Evolutionary conservation across 2,329 filamentous ascomycete genomes (phyloP).

Genomic region (Rhynchosporium graminicola): DNA sequence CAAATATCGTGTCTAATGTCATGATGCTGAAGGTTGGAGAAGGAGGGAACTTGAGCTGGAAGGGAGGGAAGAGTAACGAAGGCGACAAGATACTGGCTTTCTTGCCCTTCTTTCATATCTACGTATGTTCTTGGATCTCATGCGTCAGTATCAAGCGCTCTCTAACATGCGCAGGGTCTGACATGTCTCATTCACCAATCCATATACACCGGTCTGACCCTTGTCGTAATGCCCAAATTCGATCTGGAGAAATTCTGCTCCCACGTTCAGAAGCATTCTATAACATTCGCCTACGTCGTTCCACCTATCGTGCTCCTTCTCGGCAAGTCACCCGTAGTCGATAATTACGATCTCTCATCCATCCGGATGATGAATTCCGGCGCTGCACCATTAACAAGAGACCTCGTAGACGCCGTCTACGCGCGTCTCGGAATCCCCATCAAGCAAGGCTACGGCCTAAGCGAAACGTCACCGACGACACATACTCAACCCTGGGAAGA

Average conservation of each 20-base stretch:
- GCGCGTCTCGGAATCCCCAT: conserved; percentile 73
- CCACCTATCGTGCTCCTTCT: conserved; percentile 82
- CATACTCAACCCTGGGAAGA: conserved; percentile 73
- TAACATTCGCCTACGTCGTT: conserved; percentile 80
- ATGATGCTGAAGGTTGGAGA: conserved; percentile 58
- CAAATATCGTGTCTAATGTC: conserved; percentile 78
- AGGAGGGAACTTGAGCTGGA: conserved; percentile 54
- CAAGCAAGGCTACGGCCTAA: conserved; percentile 92
- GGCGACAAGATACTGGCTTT: conserved; percentile 77
- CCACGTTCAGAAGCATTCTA: conserved; percentile 69
- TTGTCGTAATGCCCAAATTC: conserved; percentile 77
- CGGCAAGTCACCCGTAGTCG: conserved; percentile 74
- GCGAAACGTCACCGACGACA: conserved; percentile 80
- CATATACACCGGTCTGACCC: conserved; percentile 64
- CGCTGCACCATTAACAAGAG: conserved; percentile 79
- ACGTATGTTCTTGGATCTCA: conserved; percentile 54
- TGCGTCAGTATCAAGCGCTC: conserved; percentile 1
- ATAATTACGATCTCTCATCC: conserved; percentile 77
- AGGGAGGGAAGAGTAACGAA: conserved; percentile 59
- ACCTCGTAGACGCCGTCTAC: conserved; percentile 77
- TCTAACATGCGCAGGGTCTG: conserved; percentile 52
- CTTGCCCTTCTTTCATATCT: conserved; percentile 89
- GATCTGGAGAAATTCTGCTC: conserved; percentile 77
- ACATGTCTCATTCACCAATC: conserved; percentile 71
- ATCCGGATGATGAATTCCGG: conserved; percentile 85